These are phyloP conservation scores for Eimeria zaria DNA, from an alignment of 169 alveolate genomes.

Conservation along the genomic window DNA sequence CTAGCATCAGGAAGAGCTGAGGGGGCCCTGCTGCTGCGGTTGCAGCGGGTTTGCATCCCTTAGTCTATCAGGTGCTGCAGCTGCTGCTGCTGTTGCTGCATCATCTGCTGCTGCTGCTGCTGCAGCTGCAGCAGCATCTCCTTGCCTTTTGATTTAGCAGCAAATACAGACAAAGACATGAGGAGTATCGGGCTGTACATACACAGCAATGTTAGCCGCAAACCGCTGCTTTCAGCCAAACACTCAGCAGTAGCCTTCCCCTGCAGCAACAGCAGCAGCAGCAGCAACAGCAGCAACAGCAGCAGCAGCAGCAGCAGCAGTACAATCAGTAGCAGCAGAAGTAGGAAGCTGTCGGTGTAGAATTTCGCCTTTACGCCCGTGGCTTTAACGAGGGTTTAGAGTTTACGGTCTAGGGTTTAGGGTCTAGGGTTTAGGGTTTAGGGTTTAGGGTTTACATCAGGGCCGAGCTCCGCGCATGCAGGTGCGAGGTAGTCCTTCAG, in stretches of 20 bases:
- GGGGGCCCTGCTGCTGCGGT: neutral
- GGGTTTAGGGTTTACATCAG: neutral
- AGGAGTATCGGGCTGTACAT: neutral
- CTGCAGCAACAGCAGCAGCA: neutral
- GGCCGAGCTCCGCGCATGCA: conserved; percentile 11
- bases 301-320: too few relatives aligned
- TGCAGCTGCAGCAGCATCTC: neutral
- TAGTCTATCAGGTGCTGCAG: neutral
- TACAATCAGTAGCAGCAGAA: too few relatives aligned
- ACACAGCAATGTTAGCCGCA: neutral
- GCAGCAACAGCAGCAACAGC: conserved; percentile 33
- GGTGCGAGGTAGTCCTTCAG: conserved; percentile 21
- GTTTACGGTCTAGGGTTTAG: too few relatives aligned
- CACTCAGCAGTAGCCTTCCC: conserved; percentile 1
- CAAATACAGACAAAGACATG: neutral
- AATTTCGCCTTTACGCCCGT: too few relatives aligned
- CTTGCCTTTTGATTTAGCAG: neutral
- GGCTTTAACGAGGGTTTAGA: too few relatives aligned
- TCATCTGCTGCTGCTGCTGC: conserved; percentile 11
- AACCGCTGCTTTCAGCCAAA: neutral
- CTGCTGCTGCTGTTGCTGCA: neutral
- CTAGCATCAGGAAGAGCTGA: neutral
- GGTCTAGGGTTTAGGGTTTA: neutral
- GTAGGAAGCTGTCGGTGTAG: too few relatives aligned
- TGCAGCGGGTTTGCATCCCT: neutral